Evolutionary conservation across 345 rosid genomes (phyloP).

Genomic region (Theobroma cacao): DNA sequence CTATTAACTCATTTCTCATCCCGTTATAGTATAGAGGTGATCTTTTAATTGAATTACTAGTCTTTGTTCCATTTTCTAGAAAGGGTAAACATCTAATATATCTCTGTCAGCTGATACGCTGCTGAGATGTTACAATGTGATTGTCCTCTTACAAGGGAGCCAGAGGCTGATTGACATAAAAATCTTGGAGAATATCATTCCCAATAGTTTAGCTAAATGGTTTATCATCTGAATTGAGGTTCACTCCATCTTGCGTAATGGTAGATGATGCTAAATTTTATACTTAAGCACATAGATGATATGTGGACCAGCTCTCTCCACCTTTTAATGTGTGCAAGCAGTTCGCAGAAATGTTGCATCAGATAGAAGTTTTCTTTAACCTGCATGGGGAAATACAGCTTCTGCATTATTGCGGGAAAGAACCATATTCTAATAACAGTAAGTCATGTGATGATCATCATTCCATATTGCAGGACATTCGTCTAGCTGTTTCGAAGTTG

Average conservation of each 20-base stretch:
- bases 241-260: background rate
- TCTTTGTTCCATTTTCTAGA: background rate
- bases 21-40: slow-evolving; percentile 85
- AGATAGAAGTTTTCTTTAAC: background rate
- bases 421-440: background rate
- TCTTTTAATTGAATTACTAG: slow-evolving; percentile 11
- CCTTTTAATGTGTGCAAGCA: background rate
- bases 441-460: background rate
- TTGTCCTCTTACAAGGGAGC: background rate
- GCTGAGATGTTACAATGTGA: background rate
- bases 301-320: background rate
- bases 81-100: background rate
- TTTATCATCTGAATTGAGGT: background rate
- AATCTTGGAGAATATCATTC: background rate
- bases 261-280: background rate
- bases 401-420: background rate
- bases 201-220: background rate
- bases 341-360: background rate
- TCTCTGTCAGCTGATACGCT: background rate
- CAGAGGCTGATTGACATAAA: background rate
- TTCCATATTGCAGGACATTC: slow-evolving; percentile 64
- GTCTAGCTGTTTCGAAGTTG: slow-evolving; percentile 64
- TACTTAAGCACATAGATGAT: background rate
- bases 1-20: slow-evolving; percentile 88
- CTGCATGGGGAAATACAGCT: background rate